phyloP scores from a whole-genome alignment of 2,329 filamentous ascomycete genomes.

The Penicillium verrucosum region DNA sequence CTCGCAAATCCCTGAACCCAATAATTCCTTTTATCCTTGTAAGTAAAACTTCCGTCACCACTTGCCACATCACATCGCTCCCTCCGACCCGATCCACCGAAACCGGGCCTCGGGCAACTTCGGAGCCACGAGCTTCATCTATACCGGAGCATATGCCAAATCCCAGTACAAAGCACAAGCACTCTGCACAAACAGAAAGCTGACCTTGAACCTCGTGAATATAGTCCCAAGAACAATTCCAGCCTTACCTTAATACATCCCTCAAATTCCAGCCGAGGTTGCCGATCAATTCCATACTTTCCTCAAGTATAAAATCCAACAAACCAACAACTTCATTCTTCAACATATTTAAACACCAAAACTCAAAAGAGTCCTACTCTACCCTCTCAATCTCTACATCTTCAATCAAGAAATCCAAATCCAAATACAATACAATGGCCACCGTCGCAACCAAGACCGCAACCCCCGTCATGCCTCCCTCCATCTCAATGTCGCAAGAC shows the following conservation, averaged over 20 bases:
- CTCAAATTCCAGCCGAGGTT: conserved; percentile 6
- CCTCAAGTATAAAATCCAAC: background rate
- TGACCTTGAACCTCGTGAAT: conserved; percentile 1
- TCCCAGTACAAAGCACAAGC: conserved; percentile 6
- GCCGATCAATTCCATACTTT: background rate
- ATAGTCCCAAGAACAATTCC: background rate
- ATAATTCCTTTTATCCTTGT: conserved; percentile 5
- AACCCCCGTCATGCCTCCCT: conserved; percentile 18
- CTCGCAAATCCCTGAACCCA: background rate
- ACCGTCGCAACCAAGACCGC: conserved; percentile 20
- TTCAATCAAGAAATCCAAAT: background rate
- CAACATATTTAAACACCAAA: background rate
- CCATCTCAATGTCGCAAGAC: conserved; percentile 33
- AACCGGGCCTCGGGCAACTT: conserved; percentile 14
- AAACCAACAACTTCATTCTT: background rate
- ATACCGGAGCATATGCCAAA: conserved; percentile 6
- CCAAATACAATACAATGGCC: conserved; percentile 5
- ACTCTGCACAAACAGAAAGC: conserved; percentile 1
- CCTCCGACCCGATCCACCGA: conserved; percentile 15
- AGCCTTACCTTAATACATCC: background rate
- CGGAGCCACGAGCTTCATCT: conserved; percentile 12
- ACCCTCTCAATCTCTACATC: background rate
- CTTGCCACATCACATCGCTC: conserved; percentile 14
- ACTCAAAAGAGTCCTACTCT: background rate
- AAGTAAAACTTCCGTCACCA: conserved; percentile 4